Evolutionary conservation across 2,329 filamentous ascomycete species (phyloP), one percentile per base, ranked within the genome.

Genomic region (Colletotrichum lupini): DNA sequence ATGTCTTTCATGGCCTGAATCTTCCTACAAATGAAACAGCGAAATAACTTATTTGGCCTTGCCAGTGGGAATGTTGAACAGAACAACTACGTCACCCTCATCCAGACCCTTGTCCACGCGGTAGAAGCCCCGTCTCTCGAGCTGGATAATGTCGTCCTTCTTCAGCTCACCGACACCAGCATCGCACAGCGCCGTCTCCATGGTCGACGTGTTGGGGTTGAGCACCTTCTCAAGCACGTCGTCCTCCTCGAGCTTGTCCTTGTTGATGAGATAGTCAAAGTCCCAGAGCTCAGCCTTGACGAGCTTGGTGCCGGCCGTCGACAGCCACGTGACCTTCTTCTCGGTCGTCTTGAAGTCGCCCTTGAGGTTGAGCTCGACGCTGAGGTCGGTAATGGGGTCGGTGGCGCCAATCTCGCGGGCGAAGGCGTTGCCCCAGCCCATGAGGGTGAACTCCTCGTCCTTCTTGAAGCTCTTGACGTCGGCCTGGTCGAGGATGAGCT

Each of bases 261-360:
- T 98, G 73, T 93, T 97, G 80, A 98, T 93, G 61, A 98, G 89
- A 85, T 97, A 96, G 84, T 98, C 96, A 81, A 98, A 98, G 77
- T 98, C 95, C 84, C 95, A 96, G 12, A 98, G 89, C 83, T 98
- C 94, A 26, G 97, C 92, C 8, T 92, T 91, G 16, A 97, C 88
- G 0, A 98, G 89, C 72, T 93, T 90, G 84, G 96, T 93, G 57
- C 90, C 90, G 76, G 94, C 90, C 0, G 89, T 90, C 1, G 94
- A 92, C 60, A 98, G 86, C 96, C 96, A 98, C 1, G 95, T 98
- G 49, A 98, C 91, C 88, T 98, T 98, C 91, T 98, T 98, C 80
- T 95, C 92, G 0, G 96, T 98, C 80, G 94, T 93, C 88, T 97
- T 98, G 83, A 98, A 94, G 82, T 98, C 96, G 68, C 96, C 95